Conservation (phyloP, 257 asterid species). For the Solanum etuberosum region DNA sequence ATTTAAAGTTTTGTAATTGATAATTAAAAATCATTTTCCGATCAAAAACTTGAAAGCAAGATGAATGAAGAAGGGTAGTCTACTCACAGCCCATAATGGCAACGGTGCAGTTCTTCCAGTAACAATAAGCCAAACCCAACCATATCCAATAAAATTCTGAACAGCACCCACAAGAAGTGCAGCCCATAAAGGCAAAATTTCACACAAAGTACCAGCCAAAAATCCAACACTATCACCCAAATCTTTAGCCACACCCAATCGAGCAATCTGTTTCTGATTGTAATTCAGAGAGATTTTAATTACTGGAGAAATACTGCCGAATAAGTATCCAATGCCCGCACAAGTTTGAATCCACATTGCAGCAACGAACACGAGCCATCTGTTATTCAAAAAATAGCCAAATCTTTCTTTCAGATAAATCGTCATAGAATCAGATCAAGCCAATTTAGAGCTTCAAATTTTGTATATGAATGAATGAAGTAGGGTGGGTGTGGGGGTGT, state of each 20-base stretch:
- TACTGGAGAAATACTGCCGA: slow-evolving; percentile 35
- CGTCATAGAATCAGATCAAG: background rate
- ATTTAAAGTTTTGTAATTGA: too few species aligned
- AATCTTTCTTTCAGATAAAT: slow-evolving; percentile 12
- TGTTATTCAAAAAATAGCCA: slow-evolving; percentile 11
- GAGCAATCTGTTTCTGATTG: slow-evolving; percentile 31
- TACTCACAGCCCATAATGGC: slow-evolving; percentile 43
- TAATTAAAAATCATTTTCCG: too few species aligned
- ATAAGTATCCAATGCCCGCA: slow-evolving; percentile 40
- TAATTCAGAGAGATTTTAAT: slow-evolving; percentile 28
- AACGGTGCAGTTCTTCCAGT: slow-evolving; percentile 23
- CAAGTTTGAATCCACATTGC: slow-evolving; percentile 53
- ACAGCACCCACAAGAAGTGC: slow-evolving; percentile 39
- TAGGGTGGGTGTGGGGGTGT: too few species aligned
- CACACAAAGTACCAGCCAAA: slow-evolving; percentile 36
- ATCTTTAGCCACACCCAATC: slow-evolving; percentile 48
- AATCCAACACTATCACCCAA: slow-evolving; percentile 46
- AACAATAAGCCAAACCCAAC: slow-evolving; percentile 46
- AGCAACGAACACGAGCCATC: slow-evolving; percentile 47
- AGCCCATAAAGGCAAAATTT: slow-evolving; percentile 40
- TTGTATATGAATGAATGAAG: background rate
- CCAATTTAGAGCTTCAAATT: background rate
- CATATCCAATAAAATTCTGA: slow-evolving; percentile 33
- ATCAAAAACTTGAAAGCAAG: background rate
- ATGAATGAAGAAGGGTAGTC: background rate